phyloP scores from a whole-genome alignment of 257 asterid species.

The Capsicum baccatum region DNA sequence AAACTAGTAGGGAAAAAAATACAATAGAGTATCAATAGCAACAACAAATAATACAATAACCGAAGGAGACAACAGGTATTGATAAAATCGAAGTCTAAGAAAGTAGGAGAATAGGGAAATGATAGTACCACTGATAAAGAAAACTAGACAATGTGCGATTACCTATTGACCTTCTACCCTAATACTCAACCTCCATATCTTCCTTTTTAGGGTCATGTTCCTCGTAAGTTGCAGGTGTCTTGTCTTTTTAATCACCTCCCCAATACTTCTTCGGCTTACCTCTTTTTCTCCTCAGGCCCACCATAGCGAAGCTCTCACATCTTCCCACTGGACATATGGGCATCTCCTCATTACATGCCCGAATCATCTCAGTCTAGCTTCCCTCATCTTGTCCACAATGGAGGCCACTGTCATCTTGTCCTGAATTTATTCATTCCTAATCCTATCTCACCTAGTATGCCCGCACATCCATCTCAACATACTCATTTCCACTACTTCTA shows the following conservation, averaged over 20 bases:
- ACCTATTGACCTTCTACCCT: background rate
- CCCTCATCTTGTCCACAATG: background rate
- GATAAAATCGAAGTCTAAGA: background rate
- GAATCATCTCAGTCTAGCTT: background rate
- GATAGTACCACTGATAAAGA: background rate
- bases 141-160: background rate
- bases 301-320: background rate
- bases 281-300: background rate
- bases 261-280: background rate
- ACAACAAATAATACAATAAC: background rate
- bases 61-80: background rate
- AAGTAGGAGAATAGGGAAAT: background rate
- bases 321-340: background rate
- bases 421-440: background rate
- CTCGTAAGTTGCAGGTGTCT: background rate
- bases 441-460: background rate
- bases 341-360: background rate
- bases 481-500: background rate
- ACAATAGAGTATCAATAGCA: background rate
- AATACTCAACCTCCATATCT: background rate
- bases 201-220: background rate
- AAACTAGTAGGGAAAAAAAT: background rate
- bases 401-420: background rate
- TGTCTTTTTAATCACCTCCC: background rate
- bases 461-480: background rate